These are phyloP conservation scores for Saccharomyces cerevisiae DNA, from an alignment of 805 yeast species.

Conservation along the genomic window DNA sequence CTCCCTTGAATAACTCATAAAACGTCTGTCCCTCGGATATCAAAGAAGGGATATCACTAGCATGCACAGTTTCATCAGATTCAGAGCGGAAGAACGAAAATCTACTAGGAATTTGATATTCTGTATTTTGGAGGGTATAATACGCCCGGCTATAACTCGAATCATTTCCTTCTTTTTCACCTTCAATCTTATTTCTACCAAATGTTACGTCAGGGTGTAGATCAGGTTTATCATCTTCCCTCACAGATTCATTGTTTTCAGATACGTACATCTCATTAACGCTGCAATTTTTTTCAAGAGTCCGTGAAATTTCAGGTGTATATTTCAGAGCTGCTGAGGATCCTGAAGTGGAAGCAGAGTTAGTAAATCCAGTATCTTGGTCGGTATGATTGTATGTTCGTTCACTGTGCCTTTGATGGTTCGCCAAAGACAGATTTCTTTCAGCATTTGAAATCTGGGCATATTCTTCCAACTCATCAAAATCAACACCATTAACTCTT, in stretches of 20 bases:
- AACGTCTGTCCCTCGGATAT: conserved; percentile 53
- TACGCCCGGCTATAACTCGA: background rate
- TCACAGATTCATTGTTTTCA: background rate
- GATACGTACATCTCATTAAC: background rate
- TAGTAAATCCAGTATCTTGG: conserved; percentile 3
- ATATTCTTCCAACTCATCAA: conserved; percentile 77
- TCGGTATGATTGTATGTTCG: too few species aligned
- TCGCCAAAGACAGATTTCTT: conserved; percentile 32
- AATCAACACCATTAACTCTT: conserved; percentile 68
- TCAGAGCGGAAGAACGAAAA: conserved; percentile 75
- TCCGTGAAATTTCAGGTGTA: conserved; percentile 34
- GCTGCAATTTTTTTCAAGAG: background rate
- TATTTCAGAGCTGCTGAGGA: conserved; percentile 51
- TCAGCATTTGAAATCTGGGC: conserved; percentile 46
- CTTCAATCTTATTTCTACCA: conserved; percentile 31
- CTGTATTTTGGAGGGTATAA: conserved; percentile 4
- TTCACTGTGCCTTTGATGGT: conserved; percentile 2
- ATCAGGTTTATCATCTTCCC: background rate
- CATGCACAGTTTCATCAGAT: conserved; percentile 76
- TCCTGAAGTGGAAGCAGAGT: conserved; percentile 30
- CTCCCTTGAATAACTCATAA: conserved; percentile 54
- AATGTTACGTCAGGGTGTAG: conserved; percentile 29
- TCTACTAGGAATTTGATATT: conserved; percentile 49
- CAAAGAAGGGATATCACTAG: conserved; percentile 72
- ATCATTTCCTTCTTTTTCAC: conserved; percentile 2